A percentile compares a stretch with the other conserved stretches of the same genome.
phyloP scores from a whole-genome alignment of 192 early-diverging fungal species.

The Backusella australiensis region DNA sequence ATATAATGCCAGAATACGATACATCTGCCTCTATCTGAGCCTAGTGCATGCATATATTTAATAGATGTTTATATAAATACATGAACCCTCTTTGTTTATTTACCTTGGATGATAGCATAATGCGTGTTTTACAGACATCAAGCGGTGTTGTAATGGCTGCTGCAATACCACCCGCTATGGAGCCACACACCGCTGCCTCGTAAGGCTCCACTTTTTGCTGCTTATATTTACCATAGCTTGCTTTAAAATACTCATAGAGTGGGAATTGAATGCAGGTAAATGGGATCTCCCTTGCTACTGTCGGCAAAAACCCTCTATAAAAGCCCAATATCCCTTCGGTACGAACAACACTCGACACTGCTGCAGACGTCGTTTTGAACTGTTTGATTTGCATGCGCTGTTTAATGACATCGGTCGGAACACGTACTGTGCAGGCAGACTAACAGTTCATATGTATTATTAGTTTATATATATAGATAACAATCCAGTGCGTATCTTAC shows the following conservation, averaged over 20 bases:
- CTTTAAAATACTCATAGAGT: constrained; percentile 88
- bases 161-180: constrained; percentile 83
- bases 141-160: constrained; percentile 90
- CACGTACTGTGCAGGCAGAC: constrained; percentile 87
- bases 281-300: constrained; percentile 93
- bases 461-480: not conserved
- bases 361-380: constrained; percentile 54
- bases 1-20: constrained; percentile 63
- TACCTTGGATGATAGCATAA: constrained; percentile 85
- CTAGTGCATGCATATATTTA: not conserved
- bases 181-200: constrained; percentile 84
- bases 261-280: constrained; percentile 97
- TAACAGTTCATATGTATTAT: constrained; percentile 12
- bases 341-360: constrained; percentile 61
- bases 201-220: constrained; percentile 58
- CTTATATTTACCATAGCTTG: constrained; percentile 43
- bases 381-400: constrained; percentile 91
- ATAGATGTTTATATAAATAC: no score
- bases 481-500: constrained; percentile 31
- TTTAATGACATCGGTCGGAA: constrained; percentile 95
- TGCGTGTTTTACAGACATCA: constrained; percentile 92
- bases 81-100: no score
- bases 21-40: constrained; percentile 24
- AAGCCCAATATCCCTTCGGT: constrained; percentile 80
- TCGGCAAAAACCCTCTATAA: constrained; percentile 89